phyloP scores from a whole-genome alignment of 2,329 filamentous ascomycete genomes.

The Pyrenochaeta sp. region DNA sequence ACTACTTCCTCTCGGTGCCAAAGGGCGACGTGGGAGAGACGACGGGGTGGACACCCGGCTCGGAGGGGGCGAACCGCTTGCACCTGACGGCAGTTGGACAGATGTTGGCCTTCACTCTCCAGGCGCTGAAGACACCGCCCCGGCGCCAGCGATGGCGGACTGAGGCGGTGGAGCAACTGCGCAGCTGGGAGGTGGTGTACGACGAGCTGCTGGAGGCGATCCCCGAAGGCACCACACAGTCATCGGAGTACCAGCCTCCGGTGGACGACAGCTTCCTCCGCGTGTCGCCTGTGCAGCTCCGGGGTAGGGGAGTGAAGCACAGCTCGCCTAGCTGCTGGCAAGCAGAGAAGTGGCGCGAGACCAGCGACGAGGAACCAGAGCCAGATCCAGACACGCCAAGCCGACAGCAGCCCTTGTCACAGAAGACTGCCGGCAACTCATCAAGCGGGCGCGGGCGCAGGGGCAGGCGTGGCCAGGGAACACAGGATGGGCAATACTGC shows the following conservation, averaged over 20 bases:
- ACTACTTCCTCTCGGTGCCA: conserved; percentile 44
- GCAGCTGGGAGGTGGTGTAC: conserved; percentile 22
- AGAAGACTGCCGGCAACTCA: background rate
- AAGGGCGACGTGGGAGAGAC: conserved; percentile 33
- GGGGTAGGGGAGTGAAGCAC: conserved; percentile 3
- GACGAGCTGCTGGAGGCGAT: conserved; percentile 17
- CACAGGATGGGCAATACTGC: conserved; percentile 18
- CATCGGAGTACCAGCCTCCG: conserved; percentile 18
- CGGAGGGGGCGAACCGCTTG: conserved; percentile 11
- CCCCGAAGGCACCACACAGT: conserved; percentile 22
- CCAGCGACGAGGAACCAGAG: conserved; percentile 14
- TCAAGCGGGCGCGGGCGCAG: background rate
- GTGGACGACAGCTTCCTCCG: conserved; percentile 13
- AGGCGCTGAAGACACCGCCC: conserved; percentile 11
- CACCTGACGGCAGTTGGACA: conserved; percentile 21
- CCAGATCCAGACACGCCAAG: conserved; percentile 6
- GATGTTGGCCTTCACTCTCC: conserved; percentile 23
- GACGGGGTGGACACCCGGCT: conserved; percentile 17
- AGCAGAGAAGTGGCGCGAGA: conserved; percentile 7
- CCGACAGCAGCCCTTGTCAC: conserved; percentile 1
- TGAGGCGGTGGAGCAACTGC: conserved; percentile 8
- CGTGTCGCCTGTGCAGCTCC: conserved; percentile 21
- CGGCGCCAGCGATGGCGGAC: conserved; percentile 11
- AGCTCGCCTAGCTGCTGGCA: conserved; percentile 10
- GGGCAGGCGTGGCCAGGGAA: conserved; percentile 2